Evolutionary conservation across 75 land plant genomes (phyloP).

Genomic region (Pinus albicaulis): DNA sequence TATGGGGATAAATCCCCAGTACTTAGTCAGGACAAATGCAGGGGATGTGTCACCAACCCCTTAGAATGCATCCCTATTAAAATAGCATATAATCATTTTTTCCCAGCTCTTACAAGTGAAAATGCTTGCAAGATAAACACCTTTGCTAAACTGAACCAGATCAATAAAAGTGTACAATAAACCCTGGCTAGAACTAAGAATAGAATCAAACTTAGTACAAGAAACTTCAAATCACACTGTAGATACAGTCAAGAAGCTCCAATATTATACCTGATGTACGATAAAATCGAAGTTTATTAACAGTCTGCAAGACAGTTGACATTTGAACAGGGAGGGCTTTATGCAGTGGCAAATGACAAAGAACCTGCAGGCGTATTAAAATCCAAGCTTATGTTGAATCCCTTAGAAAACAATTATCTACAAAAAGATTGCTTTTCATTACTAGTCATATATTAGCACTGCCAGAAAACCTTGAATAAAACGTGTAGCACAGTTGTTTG

Average conservation of each 20-base stretch:
- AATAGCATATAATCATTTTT: not conserved
- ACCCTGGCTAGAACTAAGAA: too few species aligned
- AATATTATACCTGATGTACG: slow-evolving; percentile 56
- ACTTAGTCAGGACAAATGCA: too few species aligned
- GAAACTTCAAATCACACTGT: too few species aligned
- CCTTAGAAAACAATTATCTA: not conserved
- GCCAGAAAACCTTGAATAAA: slow-evolving; percentile 56
- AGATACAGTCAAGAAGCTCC: not conserved
- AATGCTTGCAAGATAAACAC: not conserved
- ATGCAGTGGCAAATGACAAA: slow-evolving; percentile 76
- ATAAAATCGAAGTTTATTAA: slow-evolving; percentile 84
- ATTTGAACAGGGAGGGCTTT: slow-evolving; percentile 82
- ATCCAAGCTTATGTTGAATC: slow-evolving; percentile 6
- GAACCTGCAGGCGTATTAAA: slow-evolving; percentile 49
- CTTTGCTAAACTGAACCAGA: not conserved
- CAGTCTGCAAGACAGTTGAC: slow-evolving; percentile 79
- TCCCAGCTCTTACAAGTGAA: not conserved
- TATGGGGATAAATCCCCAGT: too few species aligned
- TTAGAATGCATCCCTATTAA: not conserved
- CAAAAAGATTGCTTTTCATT: not conserved
- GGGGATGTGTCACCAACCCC: too few species aligned
- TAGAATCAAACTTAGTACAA: too few species aligned
- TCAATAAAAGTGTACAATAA: not conserved
- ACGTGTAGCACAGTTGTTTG: slow-evolving; percentile 73
- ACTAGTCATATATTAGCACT: slow-evolving; percentile 4